Percentiles rank a stretch among this genome's conserved stretches.
Evolutionary conservation across 1,139 yeast species (phyloP).

Genomic region (Magnusiomyces suaveolens): DNA sequence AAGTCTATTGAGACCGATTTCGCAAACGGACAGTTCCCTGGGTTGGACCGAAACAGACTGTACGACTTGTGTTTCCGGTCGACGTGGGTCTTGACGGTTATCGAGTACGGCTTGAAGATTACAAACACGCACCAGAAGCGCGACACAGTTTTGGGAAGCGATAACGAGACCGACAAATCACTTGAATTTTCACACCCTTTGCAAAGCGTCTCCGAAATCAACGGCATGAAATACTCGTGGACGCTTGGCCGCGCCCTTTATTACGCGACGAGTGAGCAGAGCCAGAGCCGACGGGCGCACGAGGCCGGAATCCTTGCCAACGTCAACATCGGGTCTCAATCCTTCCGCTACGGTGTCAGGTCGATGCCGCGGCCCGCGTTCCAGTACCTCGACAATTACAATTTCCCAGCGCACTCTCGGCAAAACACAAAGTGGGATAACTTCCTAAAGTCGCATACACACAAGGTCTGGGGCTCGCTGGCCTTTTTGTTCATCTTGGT

Average conservation of each 20-base stretch:
- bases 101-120: conserved; percentile 66
- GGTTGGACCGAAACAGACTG: conserved; percentile 37
- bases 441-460: conserved; percentile 34
- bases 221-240: conserved; percentile 69
- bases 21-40: conserved; percentile 23
- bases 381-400: not conserved
- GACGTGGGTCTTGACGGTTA: conserved; percentile 60
- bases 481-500: conserved; percentile 38
- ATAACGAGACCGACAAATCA: conserved; percentile 5
- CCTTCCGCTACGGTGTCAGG: not conserved
- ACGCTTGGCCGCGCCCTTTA: conserved; percentile 71
- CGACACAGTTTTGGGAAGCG: conserved; percentile 16
- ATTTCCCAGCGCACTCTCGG: not conserved
- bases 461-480: conserved; percentile 49
- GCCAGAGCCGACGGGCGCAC: not conserved
- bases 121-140: conserved; percentile 38
- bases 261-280: conserved; percentile 43
- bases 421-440: conserved; percentile 26
- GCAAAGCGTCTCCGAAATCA: conserved; percentile 51
- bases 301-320: not conserved
- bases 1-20: conserved; percentile 18
- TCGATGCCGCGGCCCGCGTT: not conserved
- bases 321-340: not conserved
- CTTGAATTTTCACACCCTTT: conserved; percentile 38
- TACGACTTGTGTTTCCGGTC: conserved; percentile 55